Evolutionary conservation across 2,329 filamentous ascomycete genomes (phyloP).

Genomic region (Ceratocystis ficicola): DNA sequence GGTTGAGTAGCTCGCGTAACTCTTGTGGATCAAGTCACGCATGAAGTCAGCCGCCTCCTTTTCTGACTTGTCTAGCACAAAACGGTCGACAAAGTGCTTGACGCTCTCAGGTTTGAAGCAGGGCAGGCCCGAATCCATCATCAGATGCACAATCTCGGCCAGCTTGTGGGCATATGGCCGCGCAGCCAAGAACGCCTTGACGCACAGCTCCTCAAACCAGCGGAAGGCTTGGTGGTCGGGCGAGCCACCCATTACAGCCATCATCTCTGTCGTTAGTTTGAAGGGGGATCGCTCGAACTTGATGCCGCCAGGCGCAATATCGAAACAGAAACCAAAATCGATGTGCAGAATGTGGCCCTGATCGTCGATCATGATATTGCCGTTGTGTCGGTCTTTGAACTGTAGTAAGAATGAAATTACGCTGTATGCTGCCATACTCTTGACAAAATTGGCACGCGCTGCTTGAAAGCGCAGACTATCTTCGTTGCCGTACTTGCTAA

Average conservation of each 20-base stretch:
- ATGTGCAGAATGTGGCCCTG: constrained; percentile 96
- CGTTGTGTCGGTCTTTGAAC: constrained; percentile 98
- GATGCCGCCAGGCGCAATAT: constrained; percentile 92
- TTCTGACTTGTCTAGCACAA: constrained; percentile 84
- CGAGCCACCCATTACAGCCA: constrained; percentile 93
- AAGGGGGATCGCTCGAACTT: constrained; percentile 97
- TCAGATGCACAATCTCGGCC: constrained; percentile 76
- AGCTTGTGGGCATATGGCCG: constrained; percentile 81
- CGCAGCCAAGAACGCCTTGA: constrained; percentile 87
- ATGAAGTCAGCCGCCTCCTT: constrained; percentile 92
- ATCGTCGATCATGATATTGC: constrained; percentile 99
- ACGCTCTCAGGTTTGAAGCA: constrained; percentile 98
- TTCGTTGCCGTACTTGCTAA: constrained; percentile 93
- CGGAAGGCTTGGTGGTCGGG: constrained; percentile 77
- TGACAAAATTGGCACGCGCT: constrained; percentile 93
- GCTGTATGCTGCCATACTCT: constrained; percentile 97
- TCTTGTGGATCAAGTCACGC: constrained; percentile 77
- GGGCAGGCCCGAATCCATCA: constrained; percentile 90
- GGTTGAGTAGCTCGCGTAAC: constrained; percentile 80
- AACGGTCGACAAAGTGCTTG: constrained; percentile 80
- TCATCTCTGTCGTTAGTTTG: constrained; percentile 95
- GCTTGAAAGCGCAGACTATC: constrained; percentile 91
- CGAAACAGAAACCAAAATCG: constrained; percentile 98
- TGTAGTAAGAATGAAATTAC: constrained; percentile 93
- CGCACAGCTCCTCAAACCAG: constrained; percentile 90